Conservation (phyloP, 768 basidiomycete genomes). For the Megacollybia marginata region DNA sequence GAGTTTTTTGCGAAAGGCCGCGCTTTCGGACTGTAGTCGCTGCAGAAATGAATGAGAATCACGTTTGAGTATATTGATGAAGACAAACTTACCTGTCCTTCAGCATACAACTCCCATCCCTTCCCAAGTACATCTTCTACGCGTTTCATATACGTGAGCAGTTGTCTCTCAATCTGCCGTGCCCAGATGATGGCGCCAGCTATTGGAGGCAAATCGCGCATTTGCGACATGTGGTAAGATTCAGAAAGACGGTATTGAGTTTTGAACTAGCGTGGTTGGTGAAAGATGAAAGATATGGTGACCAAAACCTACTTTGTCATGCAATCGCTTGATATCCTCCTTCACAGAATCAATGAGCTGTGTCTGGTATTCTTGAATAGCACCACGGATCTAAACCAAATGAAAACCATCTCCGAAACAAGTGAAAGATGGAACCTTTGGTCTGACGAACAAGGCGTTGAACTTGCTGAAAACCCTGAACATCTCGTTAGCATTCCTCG, state of each 20-base stretch:
- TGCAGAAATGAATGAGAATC: slow-evolving; percentile 17
- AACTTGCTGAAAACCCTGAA: slow-evolving; percentile 98
- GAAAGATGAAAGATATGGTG: background rate
- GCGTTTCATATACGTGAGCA: slow-evolving; percentile 95
- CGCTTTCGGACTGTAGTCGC: slow-evolving; percentile 87
- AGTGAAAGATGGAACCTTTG: slow-evolving; percentile 54
- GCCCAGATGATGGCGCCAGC: slow-evolving; percentile 99
- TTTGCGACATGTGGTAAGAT: slow-evolving; percentile 96
- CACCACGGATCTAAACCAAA: slow-evolving; percentile 74
- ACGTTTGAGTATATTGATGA: no score
- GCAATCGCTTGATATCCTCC: slow-evolving; percentile 91
- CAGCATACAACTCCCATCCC: slow-evolving; percentile 99
- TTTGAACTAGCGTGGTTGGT: slow-evolving; percentile 60
- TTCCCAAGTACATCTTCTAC: slow-evolving; percentile 98
- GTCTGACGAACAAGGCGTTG: slow-evolving; percentile 92
- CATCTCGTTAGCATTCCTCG: slow-evolving; percentile 98
- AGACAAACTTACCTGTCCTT: slow-evolving; percentile 48
- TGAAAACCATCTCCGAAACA: background rate
- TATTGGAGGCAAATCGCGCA: slow-evolving; percentile 97
- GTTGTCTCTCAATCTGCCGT: slow-evolving; percentile 94
- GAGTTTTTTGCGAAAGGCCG: slow-evolving; percentile 91
- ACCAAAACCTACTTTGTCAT: slow-evolving; percentile 63
- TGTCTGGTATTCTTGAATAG: slow-evolving; percentile 98
- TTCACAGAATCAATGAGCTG: slow-evolving; percentile 98
- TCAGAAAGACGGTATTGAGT: slow-evolving; percentile 93